phyloP scores from a whole-genome alignment of 2,329 filamentous ascomycete species.

The Coniochaeta pulveracea region DNA sequence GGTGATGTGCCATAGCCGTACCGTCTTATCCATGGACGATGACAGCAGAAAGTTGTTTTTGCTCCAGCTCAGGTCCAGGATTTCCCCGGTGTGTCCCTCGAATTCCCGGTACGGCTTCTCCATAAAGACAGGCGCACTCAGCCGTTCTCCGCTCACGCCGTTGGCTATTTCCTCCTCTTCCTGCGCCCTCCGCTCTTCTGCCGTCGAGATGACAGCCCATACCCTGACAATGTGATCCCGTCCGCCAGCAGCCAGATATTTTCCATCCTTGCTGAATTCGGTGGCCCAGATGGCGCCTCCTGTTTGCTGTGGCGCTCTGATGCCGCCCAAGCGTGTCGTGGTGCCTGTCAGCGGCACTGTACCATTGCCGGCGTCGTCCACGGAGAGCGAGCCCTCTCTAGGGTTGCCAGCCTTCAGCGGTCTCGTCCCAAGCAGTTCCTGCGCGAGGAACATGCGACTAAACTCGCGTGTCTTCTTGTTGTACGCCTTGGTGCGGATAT shows the following conservation, averaged over 20 bases:
- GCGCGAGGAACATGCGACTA: conserved; percentile 79
- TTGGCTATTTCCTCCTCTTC: conserved; percentile 53
- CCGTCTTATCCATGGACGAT: conserved; percentile 96
- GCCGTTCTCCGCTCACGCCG: conserved; percentile 43
- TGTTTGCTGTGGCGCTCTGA: conserved; percentile 28
- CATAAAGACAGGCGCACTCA: conserved; percentile 86
- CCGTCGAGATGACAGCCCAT: conserved; percentile 77
- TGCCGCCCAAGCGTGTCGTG: too few species aligned
- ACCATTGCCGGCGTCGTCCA: conserved; percentile 7
- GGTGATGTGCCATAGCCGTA: conserved; percentile 85
- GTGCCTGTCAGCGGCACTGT: conserved; percentile 9
- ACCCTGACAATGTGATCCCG: conserved; percentile 78
- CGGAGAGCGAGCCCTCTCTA: conserved; percentile 7
- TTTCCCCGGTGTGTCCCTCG: conserved; percentile 69
- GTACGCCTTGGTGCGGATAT: conserved; percentile 74
- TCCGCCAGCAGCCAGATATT: conserved; percentile 82
- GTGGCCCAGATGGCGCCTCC: conserved; percentile 78
- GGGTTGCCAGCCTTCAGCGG: conserved; percentile 11
- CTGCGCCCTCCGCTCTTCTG: conserved; percentile 64
- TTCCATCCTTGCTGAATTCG: conserved; percentile 87
- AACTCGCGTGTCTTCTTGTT: conserved; percentile 78
- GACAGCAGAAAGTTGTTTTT: conserved; percentile 97
- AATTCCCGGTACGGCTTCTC: conserved; percentile 71
- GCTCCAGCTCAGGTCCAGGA: conserved; percentile 92
- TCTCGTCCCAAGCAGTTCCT: conserved; percentile 66